phyloP scores from a whole-genome alignment of 768 basidiomycete genomes.

The Hericium erinaceus region DNA sequence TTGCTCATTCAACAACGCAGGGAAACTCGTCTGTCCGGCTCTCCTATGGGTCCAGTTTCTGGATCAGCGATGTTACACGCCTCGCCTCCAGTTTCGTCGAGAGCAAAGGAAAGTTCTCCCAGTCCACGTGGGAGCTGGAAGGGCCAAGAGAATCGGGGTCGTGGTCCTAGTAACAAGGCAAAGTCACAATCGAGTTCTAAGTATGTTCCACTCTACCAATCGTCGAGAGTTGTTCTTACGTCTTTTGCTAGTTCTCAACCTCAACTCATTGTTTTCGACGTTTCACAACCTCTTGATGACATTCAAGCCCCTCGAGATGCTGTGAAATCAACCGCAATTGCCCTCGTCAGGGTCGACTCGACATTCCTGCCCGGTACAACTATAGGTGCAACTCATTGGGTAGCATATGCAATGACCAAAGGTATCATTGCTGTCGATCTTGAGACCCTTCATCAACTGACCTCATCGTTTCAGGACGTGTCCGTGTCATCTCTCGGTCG shows the following conservation, averaged over 20 bases:
- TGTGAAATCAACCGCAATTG: constrained; percentile 85
- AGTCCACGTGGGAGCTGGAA: constrained; percentile 41
- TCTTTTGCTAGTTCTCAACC: constrained; percentile 38
- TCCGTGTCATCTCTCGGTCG: constrained; percentile 81
- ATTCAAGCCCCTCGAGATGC: constrained; percentile 67
- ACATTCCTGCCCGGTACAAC: constrained; percentile 80
- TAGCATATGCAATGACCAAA: constrained; percentile 87
- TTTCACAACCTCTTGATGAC: constrained; percentile 61
- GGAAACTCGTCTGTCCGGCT: constrained; percentile 42
- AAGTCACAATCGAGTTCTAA: constrained; percentile 48
- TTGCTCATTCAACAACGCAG: constrained; percentile 33
- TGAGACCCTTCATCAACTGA: not conserved
- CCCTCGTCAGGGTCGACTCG: constrained; percentile 78
- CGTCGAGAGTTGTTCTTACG: not conserved
- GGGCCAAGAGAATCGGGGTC: constrained; percentile 28
- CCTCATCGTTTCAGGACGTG: constrained; percentile 42
- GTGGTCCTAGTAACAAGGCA: constrained; percentile 32
- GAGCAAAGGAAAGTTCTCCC: constrained; percentile 66
- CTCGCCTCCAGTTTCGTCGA: constrained; percentile 22
- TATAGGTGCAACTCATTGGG: constrained; percentile 87
- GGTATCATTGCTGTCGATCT: constrained; percentile 27
- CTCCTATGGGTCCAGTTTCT: constrained; percentile 30
- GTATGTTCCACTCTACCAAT: constrained; percentile 24
- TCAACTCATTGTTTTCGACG: constrained; percentile 69
- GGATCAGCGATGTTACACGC: constrained; percentile 24